These are phyloP conservation scores for cucumber (Cucumis sativus) DNA, from an alignment of 306 rosid genomes.

Conservation along the genomic window DNA sequence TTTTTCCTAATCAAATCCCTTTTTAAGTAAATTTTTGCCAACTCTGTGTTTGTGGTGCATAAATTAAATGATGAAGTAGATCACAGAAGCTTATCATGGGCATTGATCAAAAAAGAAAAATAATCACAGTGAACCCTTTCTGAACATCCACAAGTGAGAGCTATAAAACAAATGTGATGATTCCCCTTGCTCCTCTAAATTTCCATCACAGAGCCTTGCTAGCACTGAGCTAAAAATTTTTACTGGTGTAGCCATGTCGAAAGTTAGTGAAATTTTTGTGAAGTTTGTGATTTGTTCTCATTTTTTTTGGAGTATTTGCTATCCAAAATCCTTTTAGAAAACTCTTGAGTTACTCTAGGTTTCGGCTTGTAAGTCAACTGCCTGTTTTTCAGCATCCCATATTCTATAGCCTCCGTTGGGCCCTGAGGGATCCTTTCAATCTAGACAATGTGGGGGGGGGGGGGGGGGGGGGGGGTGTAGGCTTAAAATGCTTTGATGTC, in stretches of 20 bases:
- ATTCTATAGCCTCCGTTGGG: neutral
- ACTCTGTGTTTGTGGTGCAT: neutral
- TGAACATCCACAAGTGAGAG: neutral
- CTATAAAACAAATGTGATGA: neutral
- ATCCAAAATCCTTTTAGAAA: neutral
- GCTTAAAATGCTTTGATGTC: neutral
- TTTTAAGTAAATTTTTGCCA: neutral
- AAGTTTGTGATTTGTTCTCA: neutral
- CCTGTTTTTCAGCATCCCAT: neutral
- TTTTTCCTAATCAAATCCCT: neutral
- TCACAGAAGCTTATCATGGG: no score
- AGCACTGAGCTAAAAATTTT: neutral
- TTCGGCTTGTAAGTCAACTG: neutral
- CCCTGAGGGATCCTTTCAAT: neutral
- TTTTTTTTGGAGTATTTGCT: neutral
- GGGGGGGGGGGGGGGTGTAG: no score
- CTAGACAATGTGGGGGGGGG: neutral
- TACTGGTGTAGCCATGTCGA: neutral
- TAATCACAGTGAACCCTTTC: neutral
- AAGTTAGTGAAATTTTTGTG: neutral
- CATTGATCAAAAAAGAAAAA: neutral
- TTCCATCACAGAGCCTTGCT: neutral
- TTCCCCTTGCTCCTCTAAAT: neutral
- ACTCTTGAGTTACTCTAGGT: neutral
- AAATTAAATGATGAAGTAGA: neutral